Conservation (phyloP, 345 rosid species). For the Cardamine occulta region DNA sequence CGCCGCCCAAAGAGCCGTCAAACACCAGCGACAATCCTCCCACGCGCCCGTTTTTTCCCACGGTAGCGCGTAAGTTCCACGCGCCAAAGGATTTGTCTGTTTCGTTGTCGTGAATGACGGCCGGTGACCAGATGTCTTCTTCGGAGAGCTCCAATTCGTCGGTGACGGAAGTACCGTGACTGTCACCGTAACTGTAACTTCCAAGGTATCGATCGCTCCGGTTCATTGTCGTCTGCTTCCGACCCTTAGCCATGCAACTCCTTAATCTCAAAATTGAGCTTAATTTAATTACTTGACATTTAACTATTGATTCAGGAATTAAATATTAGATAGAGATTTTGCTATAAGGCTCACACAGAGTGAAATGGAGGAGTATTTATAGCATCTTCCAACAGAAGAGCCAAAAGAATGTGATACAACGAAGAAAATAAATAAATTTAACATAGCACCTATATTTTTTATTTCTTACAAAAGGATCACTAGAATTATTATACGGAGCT, state of each 20-base stretch:
- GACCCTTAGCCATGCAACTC: conserved; percentile 42
- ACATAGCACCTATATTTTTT: background rate
- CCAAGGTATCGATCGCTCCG: conserved; percentile 41
- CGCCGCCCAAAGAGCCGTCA: conserved; percentile 43
- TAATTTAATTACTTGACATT: background rate
- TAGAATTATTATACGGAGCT: background rate
- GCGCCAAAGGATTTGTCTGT: conserved; percentile 24
- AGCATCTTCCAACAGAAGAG: conserved; percentile 27
- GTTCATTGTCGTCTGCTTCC: conserved; percentile 37
- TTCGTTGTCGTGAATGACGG: conserved; percentile 41
- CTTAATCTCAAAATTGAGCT: background rate
- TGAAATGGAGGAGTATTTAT: conserved; percentile 35
- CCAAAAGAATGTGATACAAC: conserved; percentile 15
- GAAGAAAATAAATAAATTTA: background rate
- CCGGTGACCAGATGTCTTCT: conserved; percentile 77
- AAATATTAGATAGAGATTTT: conserved; percentile 34
- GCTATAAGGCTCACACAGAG: conserved; percentile 31
- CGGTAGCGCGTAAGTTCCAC: conserved; percentile 50
- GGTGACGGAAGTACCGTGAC: conserved; percentile 26
- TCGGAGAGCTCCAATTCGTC: conserved; percentile 62
- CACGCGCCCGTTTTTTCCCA: conserved; percentile 39
- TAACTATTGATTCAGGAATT: background rate
- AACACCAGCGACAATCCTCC: conserved; percentile 78
- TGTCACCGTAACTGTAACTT: conserved; percentile 39
- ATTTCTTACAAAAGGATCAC: background rate